phyloP scores from a whole-genome alignment of 805 yeast species.

The Saccharomyces kudriavzevii region DNA sequence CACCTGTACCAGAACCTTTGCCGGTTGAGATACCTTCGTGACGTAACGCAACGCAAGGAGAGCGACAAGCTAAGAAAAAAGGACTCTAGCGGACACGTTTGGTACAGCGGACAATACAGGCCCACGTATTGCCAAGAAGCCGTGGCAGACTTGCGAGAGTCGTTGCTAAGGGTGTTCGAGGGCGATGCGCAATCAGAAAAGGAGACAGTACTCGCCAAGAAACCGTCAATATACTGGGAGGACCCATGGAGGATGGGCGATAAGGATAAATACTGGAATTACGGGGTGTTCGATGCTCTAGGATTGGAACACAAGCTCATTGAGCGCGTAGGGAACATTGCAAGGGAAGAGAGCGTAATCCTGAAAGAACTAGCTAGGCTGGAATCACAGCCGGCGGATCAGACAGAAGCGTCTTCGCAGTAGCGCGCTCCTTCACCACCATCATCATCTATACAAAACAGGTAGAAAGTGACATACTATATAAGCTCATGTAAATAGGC shows the following conservation, averaged over 20 bases:
- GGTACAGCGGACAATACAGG: constrained; percentile 83
- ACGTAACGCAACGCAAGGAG: constrained; percentile 47
- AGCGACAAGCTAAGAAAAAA: constrained; percentile 64
- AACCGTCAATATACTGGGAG: constrained; percentile 73
- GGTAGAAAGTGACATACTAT: neutral
- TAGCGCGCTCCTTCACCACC: neutral
- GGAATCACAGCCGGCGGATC: constrained; percentile 10
- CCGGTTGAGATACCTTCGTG: constrained; percentile 66
- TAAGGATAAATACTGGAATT: constrained; percentile 52
- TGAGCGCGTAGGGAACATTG: constrained; percentile 41
- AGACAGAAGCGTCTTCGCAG: constrained; percentile 3
- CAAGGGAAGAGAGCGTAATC: constrained; percentile 60
- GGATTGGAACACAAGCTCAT: constrained; percentile 51
- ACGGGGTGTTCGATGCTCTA: neutral
- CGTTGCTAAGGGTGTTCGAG: constrained; percentile 15
- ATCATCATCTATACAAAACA: neutral
- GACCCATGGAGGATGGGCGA: constrained; percentile 82
- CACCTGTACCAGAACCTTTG: constrained; percentile 69
- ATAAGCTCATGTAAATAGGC: neutral
- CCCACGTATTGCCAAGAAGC: constrained; percentile 90
- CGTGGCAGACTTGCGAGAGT: constrained; percentile 61
- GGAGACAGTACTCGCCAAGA: constrained; percentile 45
- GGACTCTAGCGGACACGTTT: constrained; percentile 67
- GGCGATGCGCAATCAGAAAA: neutral
- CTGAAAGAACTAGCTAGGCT: constrained; percentile 45